Base-by-base conservation (phyloP, 352 stramenopile species). In the Phytophthora rubi region DNA sequence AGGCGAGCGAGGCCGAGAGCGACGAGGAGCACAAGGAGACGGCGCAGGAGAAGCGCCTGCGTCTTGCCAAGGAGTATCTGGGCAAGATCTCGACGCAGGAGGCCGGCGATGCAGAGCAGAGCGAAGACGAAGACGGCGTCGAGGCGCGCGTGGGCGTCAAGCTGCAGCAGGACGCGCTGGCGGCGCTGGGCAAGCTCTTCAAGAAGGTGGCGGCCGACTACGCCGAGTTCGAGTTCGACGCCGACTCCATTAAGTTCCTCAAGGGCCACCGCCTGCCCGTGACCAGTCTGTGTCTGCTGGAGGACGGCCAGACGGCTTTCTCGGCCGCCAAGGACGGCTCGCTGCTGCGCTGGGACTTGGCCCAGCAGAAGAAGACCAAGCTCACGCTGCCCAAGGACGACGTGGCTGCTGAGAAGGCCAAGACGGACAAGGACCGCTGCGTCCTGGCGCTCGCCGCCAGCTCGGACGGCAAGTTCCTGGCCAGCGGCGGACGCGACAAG, bases 271-370 rank as follows among this genome's bases (percentile, higher is more conserved):
- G 77, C 62, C 79, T 97, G 64, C 79, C 93, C 0, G 81, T 98
- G 55, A 98, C 96, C 26, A 94, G 83, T 63, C 71, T 98, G 9
- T 96, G 90, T 64, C 78, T 98, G 51, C 81, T 86, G 18, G 82
- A 94, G 30, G 92, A 98, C 74, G 92, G 97, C 54, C 82, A 86
- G 60, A 96, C 83, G 2, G 91, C 90, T 18, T 98, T 96, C 73
- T 98, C 93, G 28, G 88, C 88, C 7, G 83, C 89, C 37, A 98
- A 99, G 75, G 96, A 98, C 71, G 96, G 97, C 57, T 90, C 88
- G 16, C 85, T 98, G 45, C 59, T 98, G 63, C 83, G 86, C 21
- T 99, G 94, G 94, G 85, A 91, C 67, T 67, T 96, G 85, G 79
- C 93, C 23, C 62, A 90, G 79, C 69, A 95, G 70, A 88, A 79